Conservation (phyloP, 2,329 filamentous ascomycete genomes). For the Trichoderma polysporum region DNA sequence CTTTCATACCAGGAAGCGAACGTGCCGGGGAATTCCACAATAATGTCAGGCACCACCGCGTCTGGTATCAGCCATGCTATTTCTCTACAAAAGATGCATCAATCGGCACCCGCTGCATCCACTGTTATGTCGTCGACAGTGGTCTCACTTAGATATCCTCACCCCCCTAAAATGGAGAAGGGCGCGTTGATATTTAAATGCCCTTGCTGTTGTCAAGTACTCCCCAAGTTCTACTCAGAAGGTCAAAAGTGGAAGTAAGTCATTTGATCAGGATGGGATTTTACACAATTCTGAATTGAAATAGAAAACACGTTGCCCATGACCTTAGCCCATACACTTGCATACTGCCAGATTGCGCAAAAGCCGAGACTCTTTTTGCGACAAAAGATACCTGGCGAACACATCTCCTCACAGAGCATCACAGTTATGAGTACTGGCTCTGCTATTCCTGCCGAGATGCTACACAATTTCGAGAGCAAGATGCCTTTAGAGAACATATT, state of each 20-base stretch:
- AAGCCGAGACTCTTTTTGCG: neutral
- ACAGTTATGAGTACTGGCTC: neutral
- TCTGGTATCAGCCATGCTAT: neutral
- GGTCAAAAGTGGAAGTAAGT: constrained; percentile 3
- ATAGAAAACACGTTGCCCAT: constrained; percentile 5
- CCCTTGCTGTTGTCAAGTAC: constrained; percentile 21
- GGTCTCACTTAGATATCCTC: neutral
- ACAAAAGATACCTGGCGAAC: neutral
- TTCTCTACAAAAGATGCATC: neutral
- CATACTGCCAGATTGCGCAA: neutral
- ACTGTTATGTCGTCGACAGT: neutral
- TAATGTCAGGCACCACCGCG: neutral
- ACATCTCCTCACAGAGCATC: neutral
- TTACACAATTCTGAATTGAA: neutral
- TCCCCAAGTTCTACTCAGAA: neutral
- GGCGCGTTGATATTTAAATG: constrained; percentile 14
- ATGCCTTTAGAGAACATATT: neutral
- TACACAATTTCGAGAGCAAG: neutral
- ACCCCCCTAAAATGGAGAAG: neutral
- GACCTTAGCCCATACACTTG: constrained; percentile 2
- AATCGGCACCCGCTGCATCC: neutral
- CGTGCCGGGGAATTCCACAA: neutral
- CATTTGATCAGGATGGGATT: neutral
- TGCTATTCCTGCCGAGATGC: neutral
- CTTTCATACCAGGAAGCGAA: neutral